Percentiles rank a stretch among this genome's conserved stretches.
Conservation (phyloP, 495 filamentous ascomycete genomes). For the Hypoxylon rickii region DNA sequence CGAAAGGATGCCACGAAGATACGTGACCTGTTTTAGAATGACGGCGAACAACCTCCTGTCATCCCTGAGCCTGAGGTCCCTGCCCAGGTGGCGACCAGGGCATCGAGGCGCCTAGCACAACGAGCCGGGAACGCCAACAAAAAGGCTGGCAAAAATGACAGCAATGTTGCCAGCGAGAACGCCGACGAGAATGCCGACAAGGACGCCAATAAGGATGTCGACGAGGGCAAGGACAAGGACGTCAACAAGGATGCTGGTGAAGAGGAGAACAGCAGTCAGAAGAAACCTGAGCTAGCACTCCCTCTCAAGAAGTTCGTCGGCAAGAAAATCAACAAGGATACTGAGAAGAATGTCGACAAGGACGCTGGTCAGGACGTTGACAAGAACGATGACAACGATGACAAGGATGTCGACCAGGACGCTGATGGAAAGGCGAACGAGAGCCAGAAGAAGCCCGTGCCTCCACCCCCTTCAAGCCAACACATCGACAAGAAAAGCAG, state of each 20-base stretch:
- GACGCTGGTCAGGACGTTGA: neutral
- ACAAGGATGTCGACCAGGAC: neutral
- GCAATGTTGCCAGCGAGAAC: neutral
- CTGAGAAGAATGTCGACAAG: too few species aligned
- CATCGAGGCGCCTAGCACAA: too few species aligned
- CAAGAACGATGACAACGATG: neutral
- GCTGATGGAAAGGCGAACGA: too few species aligned
- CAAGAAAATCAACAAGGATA: too few species aligned
- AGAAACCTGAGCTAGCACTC: neutral
- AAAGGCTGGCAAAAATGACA: neutral
- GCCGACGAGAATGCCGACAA: neutral
- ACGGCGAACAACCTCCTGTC: neutral
- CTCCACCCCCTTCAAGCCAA: too few species aligned
- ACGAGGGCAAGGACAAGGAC: neutral
- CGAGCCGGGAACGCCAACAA: too few species aligned
- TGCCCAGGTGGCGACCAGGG: too few species aligned
- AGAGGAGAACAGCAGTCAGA: neutral
- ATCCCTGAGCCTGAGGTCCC: neutral
- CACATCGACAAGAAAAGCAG: too few species aligned
- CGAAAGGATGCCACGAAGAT: neutral
- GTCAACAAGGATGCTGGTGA: neutral
- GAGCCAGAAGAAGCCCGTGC: too few species aligned
- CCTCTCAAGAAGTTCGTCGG: too few species aligned
- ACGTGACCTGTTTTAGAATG: constrained; percentile 13
- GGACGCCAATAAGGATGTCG: neutral